Percentiles rank a stretch among this genome's conserved stretches.
Evolutionary conservation across 1,284 basidiomycete genomes (phyloP).

Genomic region (Cryptococcus sp.): DNA sequence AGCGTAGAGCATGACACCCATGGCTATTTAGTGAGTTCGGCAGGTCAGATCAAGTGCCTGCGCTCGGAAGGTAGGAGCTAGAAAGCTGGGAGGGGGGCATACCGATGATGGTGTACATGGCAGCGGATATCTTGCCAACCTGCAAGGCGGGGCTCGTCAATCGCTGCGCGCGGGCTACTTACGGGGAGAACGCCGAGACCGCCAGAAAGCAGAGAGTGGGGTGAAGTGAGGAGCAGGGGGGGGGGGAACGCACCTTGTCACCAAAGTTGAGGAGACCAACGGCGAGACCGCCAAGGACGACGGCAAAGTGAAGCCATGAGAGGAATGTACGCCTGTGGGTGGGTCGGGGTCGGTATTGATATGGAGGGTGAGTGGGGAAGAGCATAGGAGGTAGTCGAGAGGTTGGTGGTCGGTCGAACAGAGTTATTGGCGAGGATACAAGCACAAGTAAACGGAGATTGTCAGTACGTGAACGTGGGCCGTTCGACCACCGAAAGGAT

Average conservation of each 20-base stretch:
- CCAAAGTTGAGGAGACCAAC: constrained; percentile 98
- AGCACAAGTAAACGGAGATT: not conserved
- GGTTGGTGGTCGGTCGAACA: not conserved
- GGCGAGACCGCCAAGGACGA: constrained; percentile 85
- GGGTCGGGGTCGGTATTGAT: not conserved
- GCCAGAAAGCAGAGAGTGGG: too few relatives aligned
- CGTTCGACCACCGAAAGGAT: not conserved
- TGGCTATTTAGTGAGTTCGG: constrained; percentile 57
- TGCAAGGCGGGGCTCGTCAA: constrained; percentile 10
- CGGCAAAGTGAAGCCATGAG: constrained; percentile 94
- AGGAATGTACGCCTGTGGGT: constrained; percentile 66
- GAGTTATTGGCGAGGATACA: not conserved
- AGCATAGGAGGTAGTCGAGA: not conserved
- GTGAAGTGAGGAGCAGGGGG: not conserved
- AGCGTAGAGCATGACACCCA: constrained; percentile 96
- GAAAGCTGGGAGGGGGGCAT: constrained; percentile 10
- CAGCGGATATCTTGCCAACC: constrained; percentile 51
- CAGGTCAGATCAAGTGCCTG: too few relatives aligned
- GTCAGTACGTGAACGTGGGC: not conserved
- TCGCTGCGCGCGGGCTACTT: too few relatives aligned
- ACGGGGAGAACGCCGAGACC: too few relatives aligned
- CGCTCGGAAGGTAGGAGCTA: too few relatives aligned
- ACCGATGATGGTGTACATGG: constrained; percentile 52
- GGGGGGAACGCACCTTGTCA: constrained; percentile 66
- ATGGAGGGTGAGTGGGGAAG: not conserved